Base-by-base conservation (phyloP, 192 early-diverging fungal genomes). In the Linnemannia elongata region DNA sequence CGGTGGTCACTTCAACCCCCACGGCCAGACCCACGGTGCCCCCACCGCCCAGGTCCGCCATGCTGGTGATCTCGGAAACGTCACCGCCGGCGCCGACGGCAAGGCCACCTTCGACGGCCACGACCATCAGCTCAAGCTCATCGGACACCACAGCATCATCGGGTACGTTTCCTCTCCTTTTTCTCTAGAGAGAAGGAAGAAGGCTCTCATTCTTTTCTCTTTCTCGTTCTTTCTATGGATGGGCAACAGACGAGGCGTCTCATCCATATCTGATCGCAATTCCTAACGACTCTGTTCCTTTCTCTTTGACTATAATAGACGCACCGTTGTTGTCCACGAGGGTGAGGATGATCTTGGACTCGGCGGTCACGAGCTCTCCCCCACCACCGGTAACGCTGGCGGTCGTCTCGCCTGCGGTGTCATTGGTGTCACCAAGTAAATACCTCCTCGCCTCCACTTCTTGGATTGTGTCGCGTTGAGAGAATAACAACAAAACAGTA, bases 51-150 rank as follows among this genome's bases (percentile, higher is more conserved):
- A 88, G 71, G 76, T 90, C 41, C 95, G 96, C 72, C 97, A 98
- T 90, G 93, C 93, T 39, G 97, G 97, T 80, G 97, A 98, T 89
- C 93, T 98, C 73, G 97, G 97, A 82, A 98, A 98, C 90, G 79
- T 98, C 66, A 82, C 52, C 30, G 94, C 92, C 35, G 83, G 88
- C 20, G 82, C 82, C 18, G 77, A 92, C 72, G 95, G 96, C 63
- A 88, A 82, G 74, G 94, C 92, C 72, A 85, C 85, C 49, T 70
- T 92, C 44, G 89, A 90, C 54, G 82, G 90, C 73, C 74, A 85
- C 68, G 96, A 97, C 85, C 72, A 71, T 22, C 91, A 93, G 78
- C 81, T 98, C 85, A 91, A 93, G 74, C 92, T 97, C 78, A 92
- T 93, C 85, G 97, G 97, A 88, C 85, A 83, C 54, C 90, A 93